Evolutionary conservation across 2,329 filamentous ascomycete species (phyloP).

Genomic region (Calonectria pseudoturangicola): DNA sequence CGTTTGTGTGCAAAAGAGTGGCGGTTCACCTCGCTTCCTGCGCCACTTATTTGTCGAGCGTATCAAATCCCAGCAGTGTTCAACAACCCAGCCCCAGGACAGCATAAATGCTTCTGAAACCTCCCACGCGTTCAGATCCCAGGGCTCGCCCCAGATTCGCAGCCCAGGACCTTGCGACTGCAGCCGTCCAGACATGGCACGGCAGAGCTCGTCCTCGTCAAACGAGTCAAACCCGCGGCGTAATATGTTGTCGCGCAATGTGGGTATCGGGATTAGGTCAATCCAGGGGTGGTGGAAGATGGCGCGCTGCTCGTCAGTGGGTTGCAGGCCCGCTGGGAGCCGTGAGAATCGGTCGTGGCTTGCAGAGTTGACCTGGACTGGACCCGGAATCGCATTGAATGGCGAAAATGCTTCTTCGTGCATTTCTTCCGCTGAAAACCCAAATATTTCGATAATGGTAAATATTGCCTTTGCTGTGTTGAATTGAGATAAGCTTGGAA

Average conservation of each 20-base stretch:
- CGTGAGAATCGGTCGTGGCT: constrained; percentile 7
- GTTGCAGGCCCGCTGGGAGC: neutral
- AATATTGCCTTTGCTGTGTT: constrained; percentile 5
- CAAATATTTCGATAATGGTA: constrained; percentile 11
- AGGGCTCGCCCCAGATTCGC: constrained; percentile 13
- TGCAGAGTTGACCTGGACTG: neutral
- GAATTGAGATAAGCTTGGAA: neutral
- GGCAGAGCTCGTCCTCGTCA: constrained; percentile 12
- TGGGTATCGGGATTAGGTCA: constrained; percentile 8
- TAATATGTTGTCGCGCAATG: constrained; percentile 11
- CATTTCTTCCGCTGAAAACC: constrained; percentile 15
- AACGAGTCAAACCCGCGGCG: constrained; percentile 16
- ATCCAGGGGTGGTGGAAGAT: constrained; percentile 9
- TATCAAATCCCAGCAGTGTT: constrained; percentile 6
- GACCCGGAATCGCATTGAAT: constrained; percentile 15
- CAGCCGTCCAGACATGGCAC: constrained; percentile 9
- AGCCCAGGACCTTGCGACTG: constrained; percentile 9
- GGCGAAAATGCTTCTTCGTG: constrained; percentile 19
- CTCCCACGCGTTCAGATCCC: constrained; percentile 13
- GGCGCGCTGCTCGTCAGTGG: neutral
- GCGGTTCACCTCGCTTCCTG: constrained; percentile 1
- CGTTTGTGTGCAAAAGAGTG: neutral
- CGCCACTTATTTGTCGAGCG: constrained; percentile 6
- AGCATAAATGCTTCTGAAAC: neutral
- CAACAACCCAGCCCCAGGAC: neutral